Percentiles rank a stretch among this genome's conserved stretches.
phyloP scores from a whole-genome alignment of 129 eudicot genomes.

The Pseudognaphalium luteoalbum region DNA sequence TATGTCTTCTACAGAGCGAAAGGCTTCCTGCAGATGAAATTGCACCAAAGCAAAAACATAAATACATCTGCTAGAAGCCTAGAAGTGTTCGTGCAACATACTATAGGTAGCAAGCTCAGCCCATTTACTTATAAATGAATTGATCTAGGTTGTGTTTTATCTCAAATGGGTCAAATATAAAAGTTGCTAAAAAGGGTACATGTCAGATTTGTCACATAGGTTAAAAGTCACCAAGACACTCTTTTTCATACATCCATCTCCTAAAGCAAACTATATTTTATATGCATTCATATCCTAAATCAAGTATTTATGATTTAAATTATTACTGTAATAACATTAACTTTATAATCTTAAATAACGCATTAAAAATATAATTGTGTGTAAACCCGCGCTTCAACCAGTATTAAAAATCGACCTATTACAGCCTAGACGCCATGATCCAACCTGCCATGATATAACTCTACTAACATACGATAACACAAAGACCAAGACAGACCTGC shows the following conservation, averaged over 20 bases:
- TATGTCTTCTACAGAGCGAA: conserved; percentile 74
- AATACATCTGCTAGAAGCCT: not conserved
- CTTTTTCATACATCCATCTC: no score
- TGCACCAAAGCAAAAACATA: not conserved
- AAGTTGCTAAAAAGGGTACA: no score
- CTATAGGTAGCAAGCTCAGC: not conserved
- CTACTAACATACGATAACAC: not conserved
- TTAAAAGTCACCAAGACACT: not conserved
- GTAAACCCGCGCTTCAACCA: not conserved
- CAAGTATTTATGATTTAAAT: no score
- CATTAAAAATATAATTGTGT: no score
- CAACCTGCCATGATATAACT: not conserved
- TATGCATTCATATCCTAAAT: no score
- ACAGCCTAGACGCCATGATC: not conserved
- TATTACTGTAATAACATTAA: no score
- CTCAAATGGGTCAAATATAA: not conserved
- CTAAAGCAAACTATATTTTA: no score
- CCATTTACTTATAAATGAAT: not conserved
- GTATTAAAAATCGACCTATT: no score
- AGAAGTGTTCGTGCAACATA: not conserved
- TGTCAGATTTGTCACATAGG: no score
- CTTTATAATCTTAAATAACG: no score
- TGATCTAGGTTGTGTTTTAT: not conserved
- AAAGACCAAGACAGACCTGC: conserved; percentile 54
- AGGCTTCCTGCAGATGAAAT: conserved; percentile 62